Evolutionary conservation across 805 yeast species (phyloP).

Genomic region (Starmerella apis): DNA sequence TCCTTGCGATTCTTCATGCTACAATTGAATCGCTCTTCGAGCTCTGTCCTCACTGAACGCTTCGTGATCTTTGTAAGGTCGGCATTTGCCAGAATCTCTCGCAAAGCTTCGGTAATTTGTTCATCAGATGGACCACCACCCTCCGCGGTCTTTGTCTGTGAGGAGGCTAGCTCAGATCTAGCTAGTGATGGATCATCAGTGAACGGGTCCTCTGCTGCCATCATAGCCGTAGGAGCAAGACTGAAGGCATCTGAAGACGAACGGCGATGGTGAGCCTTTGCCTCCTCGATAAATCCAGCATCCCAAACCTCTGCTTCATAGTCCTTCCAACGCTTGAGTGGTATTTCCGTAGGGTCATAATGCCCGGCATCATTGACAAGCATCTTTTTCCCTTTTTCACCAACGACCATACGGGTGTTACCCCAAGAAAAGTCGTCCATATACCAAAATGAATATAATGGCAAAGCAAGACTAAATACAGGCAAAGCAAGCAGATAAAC

Average conservation of each 20-base stretch:
- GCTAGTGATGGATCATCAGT: conserved; percentile 2
- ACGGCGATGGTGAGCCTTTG: conserved; percentile 3
- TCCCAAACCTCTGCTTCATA: conserved; percentile 44
- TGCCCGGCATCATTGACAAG: conserved; percentile 42
- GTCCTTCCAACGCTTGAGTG: conserved; percentile 50
- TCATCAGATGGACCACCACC: conserved; percentile 34
- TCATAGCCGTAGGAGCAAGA: conserved; percentile 19
- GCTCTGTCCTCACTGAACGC: conserved; percentile 31
- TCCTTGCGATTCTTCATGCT: conserved; percentile 31
- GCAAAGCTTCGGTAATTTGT: conserved; percentile 31
- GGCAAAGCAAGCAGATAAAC: conserved; percentile 50
- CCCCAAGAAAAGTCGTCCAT: conserved; percentile 65
- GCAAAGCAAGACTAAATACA: conserved; percentile 48
- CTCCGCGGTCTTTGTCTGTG: not conserved
- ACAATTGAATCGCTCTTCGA: conserved; percentile 32
- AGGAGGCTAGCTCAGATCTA: not conserved
- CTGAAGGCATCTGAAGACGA: conserved; percentile 14
- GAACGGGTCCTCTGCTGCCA: conserved; percentile 11
- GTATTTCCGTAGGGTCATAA: conserved; percentile 46
- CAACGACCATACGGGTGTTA: conserved; percentile 48
- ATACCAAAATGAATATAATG: conserved; percentile 51
- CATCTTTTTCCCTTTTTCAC: conserved; percentile 42
- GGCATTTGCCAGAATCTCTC: conserved; percentile 33
- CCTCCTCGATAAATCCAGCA: conserved; percentile 1
- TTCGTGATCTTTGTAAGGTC: conserved; percentile 35